These are phyloP conservation scores for Aspergillus asperescens DNA, from an alignment of 495 filamentous ascomycete genomes.

Conservation along the genomic window DNA sequence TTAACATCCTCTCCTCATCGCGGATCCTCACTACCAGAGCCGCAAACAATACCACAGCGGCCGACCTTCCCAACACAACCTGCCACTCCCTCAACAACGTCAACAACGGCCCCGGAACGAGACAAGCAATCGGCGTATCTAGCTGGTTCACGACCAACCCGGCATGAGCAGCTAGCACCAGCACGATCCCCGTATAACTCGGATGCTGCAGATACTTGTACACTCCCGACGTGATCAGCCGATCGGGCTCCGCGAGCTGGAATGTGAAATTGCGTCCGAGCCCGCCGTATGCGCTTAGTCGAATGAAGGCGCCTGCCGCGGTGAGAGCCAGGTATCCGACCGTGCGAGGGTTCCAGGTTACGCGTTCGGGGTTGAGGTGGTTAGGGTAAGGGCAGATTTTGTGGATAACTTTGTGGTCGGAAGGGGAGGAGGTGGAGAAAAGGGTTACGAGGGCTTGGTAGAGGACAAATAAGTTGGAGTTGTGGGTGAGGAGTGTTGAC, in stretches of 20 bases:
- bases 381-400: slow-evolving; percentile 1
- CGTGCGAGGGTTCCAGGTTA: slow-evolving; percentile 2
- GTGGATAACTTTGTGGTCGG: background rate
- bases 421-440: background rate
- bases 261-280: slow-evolving; percentile 48
- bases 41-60: background rate
- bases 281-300: background rate
- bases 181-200: slow-evolving; percentile 37
- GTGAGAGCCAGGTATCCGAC: background rate
- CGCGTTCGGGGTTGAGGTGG: background rate
- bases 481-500: background rate
- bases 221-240: slow-evolving; percentile 37
- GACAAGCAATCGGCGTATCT: slow-evolving; percentile 29
- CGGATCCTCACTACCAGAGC: slow-evolving; percentile 17
- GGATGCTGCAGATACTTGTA: slow-evolving; percentile 46
- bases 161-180: slow-evolving; percentile 17
- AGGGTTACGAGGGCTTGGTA: slow-evolving; percentile 6
- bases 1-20: slow-evolving; percentile 44
- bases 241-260: slow-evolving; percentile 37
- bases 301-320: background rate
- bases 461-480: background rate
- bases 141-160: slow-evolving; percentile 27
- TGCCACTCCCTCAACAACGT: background rate
- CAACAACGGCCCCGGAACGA: slow-evolving; percentile 7
- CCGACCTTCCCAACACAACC: background rate